phyloP scores from a whole-genome alignment of 768 basidiomycete species.

The Podaxis sp. region DNA sequence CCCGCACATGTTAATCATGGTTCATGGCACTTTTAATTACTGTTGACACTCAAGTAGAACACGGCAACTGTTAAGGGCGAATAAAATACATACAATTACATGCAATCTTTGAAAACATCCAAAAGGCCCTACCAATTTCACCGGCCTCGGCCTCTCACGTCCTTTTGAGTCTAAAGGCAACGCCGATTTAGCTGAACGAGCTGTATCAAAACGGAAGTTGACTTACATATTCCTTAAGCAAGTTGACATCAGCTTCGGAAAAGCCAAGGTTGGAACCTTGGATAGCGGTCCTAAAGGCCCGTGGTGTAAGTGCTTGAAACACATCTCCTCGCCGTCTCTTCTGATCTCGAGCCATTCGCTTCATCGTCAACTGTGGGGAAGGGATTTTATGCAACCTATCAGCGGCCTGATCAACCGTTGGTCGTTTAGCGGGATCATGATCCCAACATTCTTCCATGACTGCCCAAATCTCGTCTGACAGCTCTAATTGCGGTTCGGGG shows the following conservation, averaged over 20 bases:
- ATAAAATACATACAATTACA: too few relatives aligned
- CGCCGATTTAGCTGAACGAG: not conserved
- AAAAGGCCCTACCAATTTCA: too few relatives aligned
- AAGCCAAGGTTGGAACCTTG: not conserved
- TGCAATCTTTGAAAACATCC: too few relatives aligned
- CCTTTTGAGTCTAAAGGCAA: too few relatives aligned
- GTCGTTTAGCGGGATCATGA: constrained; percentile 18
- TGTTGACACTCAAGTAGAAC: too few relatives aligned
- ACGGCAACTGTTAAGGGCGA: too few relatives aligned
- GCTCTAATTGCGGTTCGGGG: constrained; percentile 11
- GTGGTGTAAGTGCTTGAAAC: not conserved
- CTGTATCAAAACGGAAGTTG: not conserved
- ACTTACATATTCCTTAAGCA: not conserved
- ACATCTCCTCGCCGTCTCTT: not conserved
- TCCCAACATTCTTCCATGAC: constrained; percentile 26
- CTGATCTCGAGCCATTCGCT: not conserved
- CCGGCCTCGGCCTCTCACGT: too few relatives aligned
- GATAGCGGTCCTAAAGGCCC: not conserved
- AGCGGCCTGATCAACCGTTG: constrained; percentile 9
- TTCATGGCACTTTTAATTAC: too few relatives aligned
- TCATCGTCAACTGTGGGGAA: not conserved
- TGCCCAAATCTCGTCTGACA: constrained; percentile 20
- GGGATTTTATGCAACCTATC: not conserved
- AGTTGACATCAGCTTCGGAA: not conserved
- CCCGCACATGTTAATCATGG: too few relatives aligned